Percentiles rank a stretch among this genome's conserved stretches.
phyloP scores from a whole-genome alignment of 2,329 filamentous ascomycete species.

The Lecanicillium sp. region DNA sequence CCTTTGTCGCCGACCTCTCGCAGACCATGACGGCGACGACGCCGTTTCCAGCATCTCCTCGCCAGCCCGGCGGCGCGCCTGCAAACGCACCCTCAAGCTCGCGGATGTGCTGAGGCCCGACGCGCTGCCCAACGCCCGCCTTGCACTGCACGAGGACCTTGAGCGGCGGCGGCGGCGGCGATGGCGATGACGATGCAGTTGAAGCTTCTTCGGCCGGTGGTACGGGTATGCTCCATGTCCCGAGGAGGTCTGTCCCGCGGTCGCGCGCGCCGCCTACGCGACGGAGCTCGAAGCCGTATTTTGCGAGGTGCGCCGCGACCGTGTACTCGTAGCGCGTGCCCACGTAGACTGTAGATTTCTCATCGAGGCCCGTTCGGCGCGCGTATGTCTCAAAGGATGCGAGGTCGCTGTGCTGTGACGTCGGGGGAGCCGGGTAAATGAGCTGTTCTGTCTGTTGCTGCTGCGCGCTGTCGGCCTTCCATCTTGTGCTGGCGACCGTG shows the following conservation, averaged over 20 bases:
- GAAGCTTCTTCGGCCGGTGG: slow-evolving; percentile 13
- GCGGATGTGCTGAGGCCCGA: slow-evolving; percentile 57
- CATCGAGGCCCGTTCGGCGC: slow-evolving; percentile 47
- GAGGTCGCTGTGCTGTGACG: slow-evolving; percentile 55
- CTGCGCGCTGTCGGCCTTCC: neutral
- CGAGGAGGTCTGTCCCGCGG: slow-evolving; percentile 67
- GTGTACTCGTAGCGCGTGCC: slow-evolving; percentile 77
- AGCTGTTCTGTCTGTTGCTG: slow-evolving; percentile 13
- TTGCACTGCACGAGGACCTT: slow-evolving; percentile 64
- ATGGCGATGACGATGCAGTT: neutral
- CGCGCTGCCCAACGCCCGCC: slow-evolving; percentile 40
- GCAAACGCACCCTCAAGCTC: slow-evolving; percentile 75
- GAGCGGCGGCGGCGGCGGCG: slow-evolving; percentile 27
- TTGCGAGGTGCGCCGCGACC: slow-evolving; percentile 47
- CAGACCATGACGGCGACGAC: slow-evolving; percentile 68
- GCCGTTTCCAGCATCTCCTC: slow-evolving; percentile 39
- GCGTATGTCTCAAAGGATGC: slow-evolving; percentile 61
- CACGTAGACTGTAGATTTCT: slow-evolving; percentile 54
- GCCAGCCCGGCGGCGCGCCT: slow-evolving; percentile 68
- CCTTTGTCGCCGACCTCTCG: slow-evolving; percentile 66
- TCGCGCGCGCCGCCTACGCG: slow-evolving; percentile 63
- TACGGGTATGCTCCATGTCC: slow-evolving; percentile 58
- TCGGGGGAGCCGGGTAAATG: slow-evolving; percentile 40
- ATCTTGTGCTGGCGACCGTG: neutral
- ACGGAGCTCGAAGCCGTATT: slow-evolving; percentile 57